Base-by-base conservation (phyloP, 2,329 filamentous ascomycete genomes). In the Tolypocladium tropicale region DNA sequence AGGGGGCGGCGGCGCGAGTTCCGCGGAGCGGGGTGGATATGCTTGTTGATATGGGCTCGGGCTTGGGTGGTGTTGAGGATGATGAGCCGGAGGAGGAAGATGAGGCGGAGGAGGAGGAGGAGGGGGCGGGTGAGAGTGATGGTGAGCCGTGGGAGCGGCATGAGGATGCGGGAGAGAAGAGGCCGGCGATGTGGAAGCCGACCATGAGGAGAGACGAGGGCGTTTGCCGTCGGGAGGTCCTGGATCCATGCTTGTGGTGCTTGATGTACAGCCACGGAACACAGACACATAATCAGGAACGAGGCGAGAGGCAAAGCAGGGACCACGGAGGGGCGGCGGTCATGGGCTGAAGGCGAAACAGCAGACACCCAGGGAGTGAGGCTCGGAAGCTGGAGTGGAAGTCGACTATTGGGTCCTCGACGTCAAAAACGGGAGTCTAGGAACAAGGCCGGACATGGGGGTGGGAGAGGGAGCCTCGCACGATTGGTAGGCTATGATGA, bases 161-260 rank as follows among this genome's bases (percentile, higher is more conserved):
- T 72, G 70, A 61, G 73, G 74, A 67, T 73, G 73, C 65, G 76
- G 76, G 59, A 79, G 70, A 61, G 77, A 75, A 64, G 75, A 70
- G 71, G 74, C 71, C 71, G 73, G 74, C 62, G 71, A 70, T 69
- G 73, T 71, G 67, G 75, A 74, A 59, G 70, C 74, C 68, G 77
- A 72, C 76, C 77, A 77, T 68, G 75, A 68, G 53, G 70, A 61
- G 63, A 83, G 74, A 72, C 81, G 80, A 69, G 77, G 78, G 67
- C 81, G 80, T 75, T 84, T 84, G 67, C 70, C 72, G 66, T 83
- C 80, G 66, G 79, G 79, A 72, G 70, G 77, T 71, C 74, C 78
- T 74, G 74, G 73, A 73, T 84, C 81, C 82, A 84, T 84, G 76
- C 72, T 80, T 74, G 76, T 62, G 60, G 56, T 65, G 66, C 64